phyloP scores from a whole-genome alignment of 192 early-diverging fungal species.

The Podila verticillata region DNA sequence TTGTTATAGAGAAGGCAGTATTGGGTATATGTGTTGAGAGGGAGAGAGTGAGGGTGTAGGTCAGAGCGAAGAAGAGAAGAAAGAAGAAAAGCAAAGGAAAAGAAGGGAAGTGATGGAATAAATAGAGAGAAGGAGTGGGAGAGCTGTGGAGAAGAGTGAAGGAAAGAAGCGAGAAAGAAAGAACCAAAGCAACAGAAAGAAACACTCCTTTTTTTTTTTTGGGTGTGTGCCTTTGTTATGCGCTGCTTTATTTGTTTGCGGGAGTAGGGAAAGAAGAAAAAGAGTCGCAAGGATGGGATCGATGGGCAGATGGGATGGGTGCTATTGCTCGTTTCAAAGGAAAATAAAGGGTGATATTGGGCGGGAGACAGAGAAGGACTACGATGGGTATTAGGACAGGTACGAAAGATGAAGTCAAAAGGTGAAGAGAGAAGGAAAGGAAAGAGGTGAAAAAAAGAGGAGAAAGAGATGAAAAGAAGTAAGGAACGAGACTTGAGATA shows the following conservation, averaged over 20 bases:
- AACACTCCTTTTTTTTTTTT: background rate
- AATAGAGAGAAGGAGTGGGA: background rate
- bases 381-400: background rate
- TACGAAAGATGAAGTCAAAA: background rate
- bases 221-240: background rate
- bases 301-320: background rate
- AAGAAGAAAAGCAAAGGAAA: background rate
- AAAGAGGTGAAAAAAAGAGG: background rate
- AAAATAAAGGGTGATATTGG: background rate
- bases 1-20: background rate
- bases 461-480: background rate
- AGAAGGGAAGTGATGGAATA: too few species aligned
- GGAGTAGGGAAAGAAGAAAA: background rate
- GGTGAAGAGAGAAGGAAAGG: background rate
- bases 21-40: background rate
- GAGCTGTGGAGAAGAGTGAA: background rate
- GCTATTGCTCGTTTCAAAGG: background rate
- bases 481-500: constrained; percentile 8
- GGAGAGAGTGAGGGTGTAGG: background rate
- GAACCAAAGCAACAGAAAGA: background rate
- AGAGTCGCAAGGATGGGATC: background rate
- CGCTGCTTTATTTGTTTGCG: background rate
- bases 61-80: background rate
- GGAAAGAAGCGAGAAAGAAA: background rate
- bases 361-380: background rate